Evolutionary conservation across 495 filamentous ascomycete genomes (phyloP), one percentile per base, ranked within the genome.

Genomic region (Talaromyces adpressus): DNA sequence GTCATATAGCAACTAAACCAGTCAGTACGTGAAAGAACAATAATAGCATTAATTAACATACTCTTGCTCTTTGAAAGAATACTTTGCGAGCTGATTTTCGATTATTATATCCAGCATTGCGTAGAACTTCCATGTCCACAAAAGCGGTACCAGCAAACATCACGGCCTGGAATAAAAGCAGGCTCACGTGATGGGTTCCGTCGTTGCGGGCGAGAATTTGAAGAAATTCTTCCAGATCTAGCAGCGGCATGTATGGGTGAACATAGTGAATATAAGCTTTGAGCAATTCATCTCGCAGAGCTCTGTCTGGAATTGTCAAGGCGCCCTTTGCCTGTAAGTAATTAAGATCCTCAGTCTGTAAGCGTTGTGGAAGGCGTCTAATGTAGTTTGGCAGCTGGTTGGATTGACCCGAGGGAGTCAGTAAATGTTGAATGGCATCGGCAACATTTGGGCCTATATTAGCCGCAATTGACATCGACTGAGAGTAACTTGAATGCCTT

Each of bases 161-260:
- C 52, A 92, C 86, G 22, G 88, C 87, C 70, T 92, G 89, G 72
- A 91, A 92, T 7, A 92, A 76, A 62, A 95, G 80, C 64, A 96
- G 73, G 73, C 91, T 93, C 67, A 90, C 85, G 32, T 87, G 89
- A 61, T 83, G 79, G 23, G 79, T 78, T 22, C 87, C 89, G 70
- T 91, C 87, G 56, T 82, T 82, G 61, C 80, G 76, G 41, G 85
- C 83, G 61, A 92, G 82, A 51, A 83, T 84, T 64, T 79, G 73
- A 27, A 94, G 70, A 70, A 93, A 91, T 47, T 91, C 84, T 63
- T 88, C 83, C 63, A 91, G 73, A 65, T 96, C 90, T 57, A 96
- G 68, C 27, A 93, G 77, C n/a, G 91, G 91, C 90, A 94, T 93
- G 72, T 89, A 93, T 5, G 91, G 90, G 69, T 96, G 87, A 6